Base-by-base conservation (phyloP, 148 eudicot genomes). In the Cornus florida region DNA sequence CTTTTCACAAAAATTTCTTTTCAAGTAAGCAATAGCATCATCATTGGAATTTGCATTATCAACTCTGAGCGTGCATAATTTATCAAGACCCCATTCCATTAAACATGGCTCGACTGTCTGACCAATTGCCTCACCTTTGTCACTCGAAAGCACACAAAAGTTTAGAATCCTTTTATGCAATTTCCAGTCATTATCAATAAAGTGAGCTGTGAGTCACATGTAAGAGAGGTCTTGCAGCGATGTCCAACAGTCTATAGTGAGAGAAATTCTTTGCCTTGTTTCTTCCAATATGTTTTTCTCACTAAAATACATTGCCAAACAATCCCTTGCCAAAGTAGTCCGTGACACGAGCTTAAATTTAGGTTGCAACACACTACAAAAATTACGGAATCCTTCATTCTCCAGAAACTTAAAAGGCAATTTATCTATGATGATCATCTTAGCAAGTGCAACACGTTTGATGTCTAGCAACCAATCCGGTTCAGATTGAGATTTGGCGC, bases 31-130 rank as follows among this genome's bases (percentile, higher is more conserved):
- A 39, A 82, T 19, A 7, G 50, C 57, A 22, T 10, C 43, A 66
- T 82, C 56, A 39, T 82, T 82, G 0, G 80, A 71, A 39, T 62
- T 71, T 48, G 77, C 80, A 72, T 77, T 82, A 28, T 82, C 80
- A 65, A 77, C 73, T 1, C 57, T 77, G 7, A 82, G 23, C 0
- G 80, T 71, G 3, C 71, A 48, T 32, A 76, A 0, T 2, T 43
- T 70, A 5, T 82, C 70, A 16, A 82, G 77, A 5, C 81, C 81
- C 78, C 74, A 73, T 10, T 39, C 32, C 6, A 59, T 0, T 39
- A 82, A 71, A 66, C 67, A 71, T 10, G 17, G 3, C 33, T 81
- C 80, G 2, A 76, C 31, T 7, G 14, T 14, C 39, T 73, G 73
- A 6, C 81, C 70, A 16, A 82, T 38, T 50, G 69, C 59, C 33